Conservation (phyloP, 192 early-diverging fungal species). For the Chytriomyces sp. region DNA sequence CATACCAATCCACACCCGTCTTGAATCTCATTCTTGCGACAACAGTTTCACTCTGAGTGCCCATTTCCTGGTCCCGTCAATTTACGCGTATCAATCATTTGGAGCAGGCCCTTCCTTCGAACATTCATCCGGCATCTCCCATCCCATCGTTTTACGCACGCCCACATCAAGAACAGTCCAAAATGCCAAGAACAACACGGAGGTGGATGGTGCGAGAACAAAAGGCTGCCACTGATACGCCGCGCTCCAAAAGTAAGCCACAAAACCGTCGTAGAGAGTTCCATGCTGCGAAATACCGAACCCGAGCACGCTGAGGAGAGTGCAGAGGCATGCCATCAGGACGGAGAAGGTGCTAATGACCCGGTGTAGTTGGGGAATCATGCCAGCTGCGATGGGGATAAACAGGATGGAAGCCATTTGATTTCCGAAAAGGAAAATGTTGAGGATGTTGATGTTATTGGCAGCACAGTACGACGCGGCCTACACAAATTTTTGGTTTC, state of each 20-base stretch:
- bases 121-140: constrained; percentile 3
- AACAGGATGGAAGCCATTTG: constrained; percentile 35
- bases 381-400: constrained; percentile 41
- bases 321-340: constrained; percentile 41
- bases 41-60: too few species aligned
- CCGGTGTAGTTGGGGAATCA: constrained; percentile 28
- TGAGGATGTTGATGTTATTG: constrained; percentile 12
- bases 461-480: constrained; percentile 4
- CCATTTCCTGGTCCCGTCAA: too few species aligned
- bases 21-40: too few species aligned
- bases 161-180: constrained; percentile 29
- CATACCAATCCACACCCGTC: too few species aligned
- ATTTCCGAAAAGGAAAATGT: constrained; percentile 42
- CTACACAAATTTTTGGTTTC: too few species aligned
- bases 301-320: constrained; percentile 31
- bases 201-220: constrained; percentile 26
- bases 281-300: constrained; percentile 13
- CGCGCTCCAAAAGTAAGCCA: constrained; percentile 27
- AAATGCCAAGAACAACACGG: constrained; percentile 33
- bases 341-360: constrained; percentile 35
- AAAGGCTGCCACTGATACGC: constrained; percentile 42
- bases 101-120: neutral
- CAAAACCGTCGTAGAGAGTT: constrained; percentile 28
- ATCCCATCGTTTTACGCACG: constrained; percentile 18
- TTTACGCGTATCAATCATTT: too few species aligned